These are phyloP conservation scores for Ophiostoma sp. DNA, from an alignment of 2,329 filamentous ascomycete species.

Conservation along the genomic window DNA sequence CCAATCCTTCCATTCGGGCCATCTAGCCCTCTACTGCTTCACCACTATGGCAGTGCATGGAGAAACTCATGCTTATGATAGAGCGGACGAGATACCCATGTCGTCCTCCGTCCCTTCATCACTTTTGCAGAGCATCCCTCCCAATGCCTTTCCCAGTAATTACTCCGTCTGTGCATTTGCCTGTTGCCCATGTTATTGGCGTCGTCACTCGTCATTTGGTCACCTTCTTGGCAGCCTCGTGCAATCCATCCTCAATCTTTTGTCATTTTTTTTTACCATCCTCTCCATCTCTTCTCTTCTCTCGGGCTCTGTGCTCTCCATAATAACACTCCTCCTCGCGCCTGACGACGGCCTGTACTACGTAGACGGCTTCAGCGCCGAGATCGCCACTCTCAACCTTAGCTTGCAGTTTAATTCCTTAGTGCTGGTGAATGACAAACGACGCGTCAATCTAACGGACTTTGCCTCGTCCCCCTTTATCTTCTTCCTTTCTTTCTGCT, in stretches of 20 bases:
- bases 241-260: neutral
- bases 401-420: neutral
- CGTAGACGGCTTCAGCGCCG: slow-evolving; percentile 3
- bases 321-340: neutral
- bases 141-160: neutral
- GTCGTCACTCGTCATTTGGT: neutral
- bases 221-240: neutral
- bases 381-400: neutral
- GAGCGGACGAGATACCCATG: slow-evolving; percentile 9
- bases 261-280: neutral
- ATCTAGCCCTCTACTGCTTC: neutral
- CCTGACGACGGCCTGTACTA: neutral
- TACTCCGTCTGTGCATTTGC: neutral
- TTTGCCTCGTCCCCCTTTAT: neutral
- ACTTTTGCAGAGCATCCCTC: neutral
- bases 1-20: neutral
- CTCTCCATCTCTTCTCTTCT: neutral
- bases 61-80: neutral
- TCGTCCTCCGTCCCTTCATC: neutral
- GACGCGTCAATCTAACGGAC: neutral
- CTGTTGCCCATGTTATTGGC: neutral
- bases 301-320: neutral
- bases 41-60: neutral
- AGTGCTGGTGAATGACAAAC: neutral
- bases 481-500: neutral